Evolutionary conservation across 2,329 filamentous ascomycete genomes (phyloP), one percentile per base, ranked within the genome.

Genomic region (Fusarium tricinctum): DNA sequence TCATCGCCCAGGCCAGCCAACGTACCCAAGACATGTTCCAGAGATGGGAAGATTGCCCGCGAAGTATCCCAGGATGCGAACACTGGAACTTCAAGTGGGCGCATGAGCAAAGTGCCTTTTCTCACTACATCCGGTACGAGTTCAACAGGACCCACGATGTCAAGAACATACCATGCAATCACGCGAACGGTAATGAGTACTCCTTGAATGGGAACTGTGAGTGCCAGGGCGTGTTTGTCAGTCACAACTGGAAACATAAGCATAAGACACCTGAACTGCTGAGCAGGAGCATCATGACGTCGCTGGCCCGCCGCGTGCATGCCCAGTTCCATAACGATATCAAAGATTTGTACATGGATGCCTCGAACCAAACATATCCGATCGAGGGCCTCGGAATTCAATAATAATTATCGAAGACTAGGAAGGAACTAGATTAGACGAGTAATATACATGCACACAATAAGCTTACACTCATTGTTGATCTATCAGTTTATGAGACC

Each of bases 1-100:
- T 66, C 3, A 55, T 73, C 4, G 70, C 71, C 6, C 71, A 66
- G 46, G 59, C 71, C 26, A 71, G 70, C 28, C 51, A 65, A 19
- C 69, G 71, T 14, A 73, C 71, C 3, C 63, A 74, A 57, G 56
- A 73, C 2, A 48, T 73, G 22, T 73, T 74, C 28, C 14, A 48
- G 10, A 39, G 49, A 8, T 69, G 66, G 66, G 57, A 63, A 50
- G 51, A 67, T 5, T 64, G 61, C 8, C 61, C 61, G 2, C 9
- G 58, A 14, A 63, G 50, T 4, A 63, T 63, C 2, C 44, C 32
- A 0, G 60, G 60, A 10, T 63, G 60, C 8, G 28, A 46, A 10
- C 22, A 56, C 3, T 63, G 60, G 60, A 63, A 63, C 0, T 19
- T 32, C 4, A 50, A 58, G 5, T 63, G 60, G 60, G 60, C 60